Percentiles rank a stretch among this genome's conserved stretches.
These are phyloP conservation scores for Apiospora aurea DNA, from an alignment of 2,329 filamentous ascomycete species.

Conservation along the genomic window DNA sequence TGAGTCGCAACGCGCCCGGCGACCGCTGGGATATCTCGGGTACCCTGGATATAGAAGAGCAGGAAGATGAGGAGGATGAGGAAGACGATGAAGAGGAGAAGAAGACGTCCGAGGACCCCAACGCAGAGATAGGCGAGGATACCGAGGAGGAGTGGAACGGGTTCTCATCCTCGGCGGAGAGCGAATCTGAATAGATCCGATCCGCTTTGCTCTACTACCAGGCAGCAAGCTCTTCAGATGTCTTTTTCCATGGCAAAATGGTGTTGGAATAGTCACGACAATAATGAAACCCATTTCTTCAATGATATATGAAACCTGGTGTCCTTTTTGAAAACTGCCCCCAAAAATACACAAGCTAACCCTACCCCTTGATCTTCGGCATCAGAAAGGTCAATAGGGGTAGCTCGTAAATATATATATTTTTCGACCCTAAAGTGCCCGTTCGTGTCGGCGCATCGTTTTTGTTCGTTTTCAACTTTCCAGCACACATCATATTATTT, in stretches of 20 bases:
- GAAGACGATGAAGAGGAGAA: constrained; percentile 52
- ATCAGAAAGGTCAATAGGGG: background rate
- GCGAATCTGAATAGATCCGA: background rate
- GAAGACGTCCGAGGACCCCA: constrained; percentile 50
- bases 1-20: constrained; percentile 80
- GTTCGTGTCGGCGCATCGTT: background rate
- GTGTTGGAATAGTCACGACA: background rate
- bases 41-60: constrained; percentile 74
- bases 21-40: constrained; percentile 93
- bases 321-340: background rate
- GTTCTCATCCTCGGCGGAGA: constrained; percentile 51
- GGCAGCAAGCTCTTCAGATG: background rate
- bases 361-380: background rate
- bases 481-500: background rate
- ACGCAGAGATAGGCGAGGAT: constrained; percentile 47
- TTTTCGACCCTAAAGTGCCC: background rate
- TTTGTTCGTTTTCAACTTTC: background rate
- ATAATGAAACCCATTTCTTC: background rate
- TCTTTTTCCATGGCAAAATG: background rate
- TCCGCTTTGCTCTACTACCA: background rate
- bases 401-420: background rate
- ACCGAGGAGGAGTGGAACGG: constrained; percentile 65
- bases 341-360: background rate
- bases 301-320: background rate
- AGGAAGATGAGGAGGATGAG: constrained; percentile 50